Evolutionary conservation across 2,329 filamentous ascomycete genomes (phyloP).

Genomic region (Aspergillus bombycis): DNA sequence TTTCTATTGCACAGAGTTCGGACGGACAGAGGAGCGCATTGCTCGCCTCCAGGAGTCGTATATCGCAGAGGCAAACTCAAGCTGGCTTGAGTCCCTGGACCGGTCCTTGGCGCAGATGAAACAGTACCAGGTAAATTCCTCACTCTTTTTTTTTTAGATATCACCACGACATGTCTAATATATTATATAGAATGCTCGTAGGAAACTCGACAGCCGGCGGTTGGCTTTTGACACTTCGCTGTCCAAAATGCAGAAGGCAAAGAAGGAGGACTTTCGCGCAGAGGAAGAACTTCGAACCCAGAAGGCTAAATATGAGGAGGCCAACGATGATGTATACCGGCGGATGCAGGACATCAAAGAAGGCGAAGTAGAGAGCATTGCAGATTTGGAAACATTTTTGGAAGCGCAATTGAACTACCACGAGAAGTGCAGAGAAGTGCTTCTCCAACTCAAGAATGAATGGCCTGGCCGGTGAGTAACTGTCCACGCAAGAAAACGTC

Average conservation of each 20-base stretch:
- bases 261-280: conserved; percentile 88
- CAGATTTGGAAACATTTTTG: conserved; percentile 77
- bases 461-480: conserved; percentile 61
- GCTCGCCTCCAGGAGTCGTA: conserved; percentile 85
- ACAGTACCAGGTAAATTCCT: conserved; percentile 78
- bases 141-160: background rate
- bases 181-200: conserved; percentile 68
- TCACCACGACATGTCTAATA: conserved; percentile 2
- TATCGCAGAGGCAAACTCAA: conserved; percentile 73
- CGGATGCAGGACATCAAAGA: conserved; percentile 98
- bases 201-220: conserved; percentile 89
- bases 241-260: conserved; percentile 88
- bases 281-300: conserved; percentile 90
- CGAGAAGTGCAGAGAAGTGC: conserved; percentile 84
- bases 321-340: conserved; percentile 85
- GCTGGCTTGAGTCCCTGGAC: conserved; percentile 91
- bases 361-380: conserved; percentile 78
- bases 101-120: conserved; percentile 92
- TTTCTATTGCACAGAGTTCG: conserved; percentile 60
- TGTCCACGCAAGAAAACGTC: background rate
- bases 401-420: conserved; percentile 90
- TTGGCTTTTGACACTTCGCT: conserved; percentile 89
- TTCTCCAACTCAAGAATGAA: conserved; percentile 69
- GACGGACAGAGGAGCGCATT: conserved; percentile 84
- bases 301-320: conserved; percentile 95